A percentile compares a stretch with the other conserved stretches of the same genome.
phyloP scores from a whole-genome alignment of 2,329 filamentous ascomycete species.

The Emericellopsis atlantica region DNA sequence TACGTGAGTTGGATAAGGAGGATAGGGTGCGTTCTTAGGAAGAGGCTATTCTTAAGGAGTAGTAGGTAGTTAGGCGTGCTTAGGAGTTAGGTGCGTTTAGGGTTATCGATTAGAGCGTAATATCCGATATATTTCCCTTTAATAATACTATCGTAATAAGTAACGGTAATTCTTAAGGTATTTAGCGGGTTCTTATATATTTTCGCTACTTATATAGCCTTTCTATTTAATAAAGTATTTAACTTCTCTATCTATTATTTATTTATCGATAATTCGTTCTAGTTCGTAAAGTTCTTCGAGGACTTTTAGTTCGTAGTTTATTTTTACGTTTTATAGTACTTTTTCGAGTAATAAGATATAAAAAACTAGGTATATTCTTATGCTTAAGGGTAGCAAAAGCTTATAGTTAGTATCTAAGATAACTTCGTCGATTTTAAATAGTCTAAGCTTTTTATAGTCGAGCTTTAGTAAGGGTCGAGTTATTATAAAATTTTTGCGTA shows the following conservation, averaged over 20 bases:
- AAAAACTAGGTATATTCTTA: constrained; percentile 7
- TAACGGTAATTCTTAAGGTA: constrained; percentile 4
- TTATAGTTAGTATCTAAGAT: constrained; percentile 8
- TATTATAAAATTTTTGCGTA: constrained; percentile 7
- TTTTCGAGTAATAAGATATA: constrained; percentile 9
- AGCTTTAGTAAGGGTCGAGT: constrained; percentile 6
- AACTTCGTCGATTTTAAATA: constrained; percentile 7
- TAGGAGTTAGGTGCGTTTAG: too few species aligned
- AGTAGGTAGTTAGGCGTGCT: too few species aligned
- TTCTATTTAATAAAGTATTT: constrained; percentile 8
- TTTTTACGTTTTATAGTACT: constrained; percentile 3
- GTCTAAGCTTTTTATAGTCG: constrained; percentile 8
- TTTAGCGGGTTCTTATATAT: constrained; percentile 8
- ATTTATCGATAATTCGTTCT: constrained; percentile 6
- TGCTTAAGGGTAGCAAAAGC: constrained; percentile 4
- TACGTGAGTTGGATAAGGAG: too few species aligned
- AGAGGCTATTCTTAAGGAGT: too few species aligned
- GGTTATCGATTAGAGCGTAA: too few species aligned
- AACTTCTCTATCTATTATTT: constrained; percentile 3
- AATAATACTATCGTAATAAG: background rate
- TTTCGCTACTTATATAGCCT: constrained; percentile 6
- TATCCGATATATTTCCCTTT: too few species aligned
- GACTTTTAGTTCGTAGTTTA: constrained; percentile 3
- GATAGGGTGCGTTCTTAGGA: too few species aligned
- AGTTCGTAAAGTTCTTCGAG: constrained; percentile 5